Evolutionary conservation across 23 red algal genomes (phyloP).

Genomic region (Gracilaria caudata): DNA sequence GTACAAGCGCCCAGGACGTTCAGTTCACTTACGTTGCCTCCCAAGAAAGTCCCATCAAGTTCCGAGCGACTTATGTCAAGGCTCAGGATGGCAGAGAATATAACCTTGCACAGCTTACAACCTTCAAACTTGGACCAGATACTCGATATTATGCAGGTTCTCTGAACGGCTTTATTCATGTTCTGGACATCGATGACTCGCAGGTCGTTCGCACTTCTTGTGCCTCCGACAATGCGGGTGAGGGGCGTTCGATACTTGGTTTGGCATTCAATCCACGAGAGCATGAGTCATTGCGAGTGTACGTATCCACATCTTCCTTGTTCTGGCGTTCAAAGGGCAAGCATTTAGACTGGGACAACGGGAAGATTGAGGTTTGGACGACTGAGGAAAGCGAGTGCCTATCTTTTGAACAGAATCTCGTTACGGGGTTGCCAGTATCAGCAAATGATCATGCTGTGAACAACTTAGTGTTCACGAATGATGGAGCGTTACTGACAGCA

Average conservation of each 20-base stretch:
- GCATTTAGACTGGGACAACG: constrained; percentile 62
- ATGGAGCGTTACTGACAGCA: constrained; percentile 52
- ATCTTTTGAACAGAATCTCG: constrained; percentile 24
- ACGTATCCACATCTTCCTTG: constrained; percentile 56
- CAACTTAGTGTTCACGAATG: constrained; percentile 34
- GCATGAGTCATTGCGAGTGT: constrained; percentile 11
- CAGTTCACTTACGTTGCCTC: constrained; percentile 49
- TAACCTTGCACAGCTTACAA: constrained; percentile 50
- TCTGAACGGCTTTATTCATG: constrained; percentile 56
- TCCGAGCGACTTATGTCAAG: constrained; percentile 34
- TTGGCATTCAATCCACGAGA: constrained; percentile 62
- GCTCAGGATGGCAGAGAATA: constrained; percentile 18
- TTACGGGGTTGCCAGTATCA: constrained; percentile 69
- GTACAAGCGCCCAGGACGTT: constrained; percentile 48
- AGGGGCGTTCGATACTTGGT: constrained; percentile 63
- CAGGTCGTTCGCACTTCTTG: constrained; percentile 32
- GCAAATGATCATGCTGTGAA: constrained; percentile 69
- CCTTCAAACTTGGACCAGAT: constrained; percentile 63
- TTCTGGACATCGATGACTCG: constrained; percentile 39
- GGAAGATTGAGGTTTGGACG: constrained; percentile 60
- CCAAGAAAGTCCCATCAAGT: constrained; percentile 46
- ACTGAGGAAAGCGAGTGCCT: constrained; percentile 17
- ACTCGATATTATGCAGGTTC: constrained; percentile 44
- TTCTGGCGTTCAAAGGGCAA: constrained; percentile 35
- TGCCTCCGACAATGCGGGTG: constrained; percentile 39